These are phyloP conservation scores for Cercospora nicotianae DNA, from an alignment of 2,329 filamentous ascomycete genomes.

Conservation along the genomic window DNA sequence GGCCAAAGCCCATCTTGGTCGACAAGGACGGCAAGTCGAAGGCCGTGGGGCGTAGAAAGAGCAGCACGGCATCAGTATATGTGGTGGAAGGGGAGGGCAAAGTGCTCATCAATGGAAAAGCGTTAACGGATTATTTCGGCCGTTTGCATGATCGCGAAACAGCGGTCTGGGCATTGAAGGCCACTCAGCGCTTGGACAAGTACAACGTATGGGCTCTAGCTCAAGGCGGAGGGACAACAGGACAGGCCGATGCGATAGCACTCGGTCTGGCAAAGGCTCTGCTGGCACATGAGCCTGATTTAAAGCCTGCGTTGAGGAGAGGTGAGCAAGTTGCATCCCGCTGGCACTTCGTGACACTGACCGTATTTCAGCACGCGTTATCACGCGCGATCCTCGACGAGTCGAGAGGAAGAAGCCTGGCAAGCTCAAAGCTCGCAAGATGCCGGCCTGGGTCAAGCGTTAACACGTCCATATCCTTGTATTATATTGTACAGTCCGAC, in stretches of 20 bases:
- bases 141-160: conserved; percentile 92
- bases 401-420: conserved; percentile 99
- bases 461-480: conserved; percentile 35
- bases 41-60: conserved; percentile 83
- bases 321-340: conserved; percentile 62
- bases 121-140: conserved; percentile 77
- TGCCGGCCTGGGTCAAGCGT: conserved; percentile 95
- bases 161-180: conserved; percentile 84
- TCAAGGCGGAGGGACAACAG: conserved; percentile 84
- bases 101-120: conserved; percentile 85
- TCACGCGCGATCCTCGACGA: conserved; percentile 84
- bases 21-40: conserved; percentile 77
- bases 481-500: conserved; percentile 17
- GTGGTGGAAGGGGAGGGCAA: conserved; percentile 92
- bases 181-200: conserved; percentile 82
- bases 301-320: conserved; percentile 84
- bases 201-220: conserved; percentile 94
- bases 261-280: conserved; percentile 86
- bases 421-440: conserved; percentile 95
- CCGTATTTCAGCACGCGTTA: conserved; percentile 72
- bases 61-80: conserved; percentile 78
- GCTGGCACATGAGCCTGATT: conserved; percentile 83
- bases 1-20: conserved; percentile 62
- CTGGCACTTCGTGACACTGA: background rate
- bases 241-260: conserved; percentile 92